These are phyloP conservation scores for Xylariaceae sp. DNA, from an alignment of 2,329 filamentous ascomycete genomes.

Conservation along the genomic window DNA sequence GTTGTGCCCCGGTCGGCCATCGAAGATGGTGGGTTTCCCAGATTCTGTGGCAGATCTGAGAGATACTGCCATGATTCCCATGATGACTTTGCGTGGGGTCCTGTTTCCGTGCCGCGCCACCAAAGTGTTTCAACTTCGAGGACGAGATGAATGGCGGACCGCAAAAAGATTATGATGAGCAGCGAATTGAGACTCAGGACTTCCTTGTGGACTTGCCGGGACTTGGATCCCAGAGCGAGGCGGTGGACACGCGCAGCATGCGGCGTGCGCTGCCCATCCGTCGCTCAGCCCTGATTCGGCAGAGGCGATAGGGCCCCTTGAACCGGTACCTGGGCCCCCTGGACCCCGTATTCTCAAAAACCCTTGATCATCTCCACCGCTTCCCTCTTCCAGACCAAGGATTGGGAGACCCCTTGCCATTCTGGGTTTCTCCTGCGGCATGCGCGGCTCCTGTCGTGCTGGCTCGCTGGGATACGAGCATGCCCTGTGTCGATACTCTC, in stretches of 20 bases:
- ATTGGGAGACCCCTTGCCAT: conserved; percentile 13
- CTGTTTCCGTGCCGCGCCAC: no score
- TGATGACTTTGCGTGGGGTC: no score
- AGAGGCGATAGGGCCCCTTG: conserved; percentile 3
- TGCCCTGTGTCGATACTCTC: no score
- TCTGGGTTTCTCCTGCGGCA: conserved; percentile 8
- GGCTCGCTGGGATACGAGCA: background rate
- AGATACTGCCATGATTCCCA: no score
- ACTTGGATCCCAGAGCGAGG: no score
- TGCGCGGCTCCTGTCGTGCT: conserved; percentile 4
- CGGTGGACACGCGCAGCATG: no score
- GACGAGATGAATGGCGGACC: no score
- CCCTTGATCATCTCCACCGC: conserved; percentile 18
- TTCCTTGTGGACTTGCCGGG: conserved; percentile 1
- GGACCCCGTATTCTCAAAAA: conserved; percentile 7
- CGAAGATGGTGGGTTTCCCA: no score
- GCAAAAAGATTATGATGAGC: conserved; percentile 17
- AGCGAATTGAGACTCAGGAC: conserved; percentile 5
- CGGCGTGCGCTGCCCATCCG: no score
- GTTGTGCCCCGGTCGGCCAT: background rate
- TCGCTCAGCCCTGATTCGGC: conserved; percentile 8
- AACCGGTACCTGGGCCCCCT: conserved; percentile 7
- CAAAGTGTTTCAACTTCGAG: no score
- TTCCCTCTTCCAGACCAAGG: conserved; percentile 13
- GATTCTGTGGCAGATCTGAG: no score